Conservation (phyloP, 176 grass and related monocot species). For the Guadua angustifolia region DNA sequence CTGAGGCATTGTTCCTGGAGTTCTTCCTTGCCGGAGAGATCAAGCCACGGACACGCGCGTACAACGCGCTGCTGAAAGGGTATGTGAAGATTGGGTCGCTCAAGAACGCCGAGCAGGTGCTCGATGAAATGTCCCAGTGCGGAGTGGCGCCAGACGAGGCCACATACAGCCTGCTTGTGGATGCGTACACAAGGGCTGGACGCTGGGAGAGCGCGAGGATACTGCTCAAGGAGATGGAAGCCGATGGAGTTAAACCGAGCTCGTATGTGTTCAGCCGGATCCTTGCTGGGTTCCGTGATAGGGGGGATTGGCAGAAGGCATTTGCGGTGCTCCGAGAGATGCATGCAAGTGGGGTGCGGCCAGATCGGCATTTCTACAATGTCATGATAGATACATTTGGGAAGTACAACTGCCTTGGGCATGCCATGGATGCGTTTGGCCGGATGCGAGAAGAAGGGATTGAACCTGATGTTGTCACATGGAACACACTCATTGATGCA, state of each 20-base stretch:
- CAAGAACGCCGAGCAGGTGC: conserved; percentile 76
- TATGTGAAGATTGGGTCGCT: conserved; percentile 82
- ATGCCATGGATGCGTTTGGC: conserved; percentile 86
- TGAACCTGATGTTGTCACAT: conserved; percentile 81
- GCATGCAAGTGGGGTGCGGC: conserved; percentile 71
- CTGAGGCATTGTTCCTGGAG: conserved; percentile 86
- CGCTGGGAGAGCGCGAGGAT: conserved; percentile 94
- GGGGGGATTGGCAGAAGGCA: conserved; percentile 89
- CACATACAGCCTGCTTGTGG: conserved; percentile 84
- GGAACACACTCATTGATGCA: conserved; percentile 84
- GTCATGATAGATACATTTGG: conserved; percentile 97
- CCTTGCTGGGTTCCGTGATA: conserved; percentile 74
- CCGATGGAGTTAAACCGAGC: conserved; percentile 69
- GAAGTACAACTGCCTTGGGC: conserved; percentile 84
- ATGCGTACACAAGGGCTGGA: conserved; percentile 76
- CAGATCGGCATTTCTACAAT: conserved; percentile 96
- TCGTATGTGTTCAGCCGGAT: conserved; percentile 90
- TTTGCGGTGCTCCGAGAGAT: conserved; percentile 90
- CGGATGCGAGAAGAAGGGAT: conserved; percentile 82
- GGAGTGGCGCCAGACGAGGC: conserved; percentile 76
- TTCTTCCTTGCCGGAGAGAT: conserved; percentile 84
- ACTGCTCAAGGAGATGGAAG: conserved; percentile 89
- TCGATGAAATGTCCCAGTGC: conserved; percentile 84
- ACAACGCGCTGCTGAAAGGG: conserved; percentile 94
- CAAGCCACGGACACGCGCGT: conserved; percentile 67